Evolutionary conservation across 768 basidiomycete genomes (phyloP).

Genomic region (Psilocybe cyanescens): DNA sequence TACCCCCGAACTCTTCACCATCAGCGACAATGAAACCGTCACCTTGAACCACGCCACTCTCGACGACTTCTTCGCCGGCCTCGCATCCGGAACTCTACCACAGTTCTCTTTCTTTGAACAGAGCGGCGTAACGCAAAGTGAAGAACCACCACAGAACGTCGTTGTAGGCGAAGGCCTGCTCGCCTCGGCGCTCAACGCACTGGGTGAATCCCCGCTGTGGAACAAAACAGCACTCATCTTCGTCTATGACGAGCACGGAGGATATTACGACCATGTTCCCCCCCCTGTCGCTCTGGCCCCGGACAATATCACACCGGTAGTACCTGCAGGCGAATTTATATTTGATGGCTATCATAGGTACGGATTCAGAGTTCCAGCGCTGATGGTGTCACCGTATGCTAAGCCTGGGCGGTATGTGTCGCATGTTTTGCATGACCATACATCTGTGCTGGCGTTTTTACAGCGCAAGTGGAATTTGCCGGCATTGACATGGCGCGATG

Average conservation of each 20-base stretch:
- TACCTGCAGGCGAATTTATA: background rate
- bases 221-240: constrained; percentile 1
- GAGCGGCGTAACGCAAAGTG: background rate
- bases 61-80: background rate
- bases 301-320: background rate
- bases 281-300: background rate
- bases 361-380: background rate
- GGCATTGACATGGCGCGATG: constrained; percentile 4
- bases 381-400: background rate
- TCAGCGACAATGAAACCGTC: constrained; percentile 1
- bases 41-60: background rate
- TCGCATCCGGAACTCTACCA: background rate
- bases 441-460: constrained; percentile 1
- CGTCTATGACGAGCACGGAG: constrained; percentile 2
- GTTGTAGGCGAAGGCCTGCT: constrained; percentile 3
- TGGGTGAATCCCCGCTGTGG: background rate
- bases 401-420: background rate
- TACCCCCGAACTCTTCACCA: constrained; percentile 2
- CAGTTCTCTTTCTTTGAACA: constrained; percentile 1
- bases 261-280: constrained; percentile 3
- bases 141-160: constrained; percentile 4
- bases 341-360: background rate
- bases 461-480: constrained; percentile 6
- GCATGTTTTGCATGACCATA: constrained; percentile 1
- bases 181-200: background rate